Evolutionary conservation across 2,329 filamentous ascomycete genomes (phyloP).

Genomic region (Nemania bipapillata): DNA sequence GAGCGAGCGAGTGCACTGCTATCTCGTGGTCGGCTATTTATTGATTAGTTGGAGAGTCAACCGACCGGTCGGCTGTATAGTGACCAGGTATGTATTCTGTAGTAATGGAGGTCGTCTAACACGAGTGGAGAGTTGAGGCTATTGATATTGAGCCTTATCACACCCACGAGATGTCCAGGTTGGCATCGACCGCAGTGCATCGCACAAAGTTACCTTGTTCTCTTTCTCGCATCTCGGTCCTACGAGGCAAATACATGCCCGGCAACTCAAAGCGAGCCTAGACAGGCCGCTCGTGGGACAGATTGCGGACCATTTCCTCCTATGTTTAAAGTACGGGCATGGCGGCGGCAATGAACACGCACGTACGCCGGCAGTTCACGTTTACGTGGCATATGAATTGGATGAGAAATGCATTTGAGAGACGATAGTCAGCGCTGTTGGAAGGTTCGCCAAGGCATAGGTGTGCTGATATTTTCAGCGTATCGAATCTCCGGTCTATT

Average conservation of each 20-base stretch:
- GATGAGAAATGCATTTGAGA: background rate
- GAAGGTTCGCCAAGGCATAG: slow-evolving; percentile 3
- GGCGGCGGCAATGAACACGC: background rate
- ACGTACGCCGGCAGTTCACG: slow-evolving; percentile 5
- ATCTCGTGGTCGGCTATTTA: slow-evolving; percentile 25
- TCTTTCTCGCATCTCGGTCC: background rate
- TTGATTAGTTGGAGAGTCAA: slow-evolving; percentile 17
- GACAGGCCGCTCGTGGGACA: background rate
- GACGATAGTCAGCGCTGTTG: background rate
- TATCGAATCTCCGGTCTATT: slow-evolving; percentile 1
- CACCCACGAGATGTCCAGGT: background rate
- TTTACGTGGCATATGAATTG: background rate
- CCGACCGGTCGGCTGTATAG: slow-evolving; percentile 12
- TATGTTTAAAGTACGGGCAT: background rate
- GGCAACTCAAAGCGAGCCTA: background rate
- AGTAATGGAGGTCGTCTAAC: too few species aligned
- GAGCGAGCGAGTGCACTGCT: slow-evolving; percentile 14
- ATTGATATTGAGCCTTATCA: slow-evolving; percentile 21
- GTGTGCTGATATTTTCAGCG: background rate
- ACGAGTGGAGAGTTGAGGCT: slow-evolving; percentile 6
- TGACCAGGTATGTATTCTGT: too few species aligned
- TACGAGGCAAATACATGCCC: background rate
- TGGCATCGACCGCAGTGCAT: background rate
- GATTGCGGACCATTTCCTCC: background rate
- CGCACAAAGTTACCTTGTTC: background rate